Base-by-base conservation (phyloP, 192 early-diverging fungal species). In the Backusella macrospora region DNA sequence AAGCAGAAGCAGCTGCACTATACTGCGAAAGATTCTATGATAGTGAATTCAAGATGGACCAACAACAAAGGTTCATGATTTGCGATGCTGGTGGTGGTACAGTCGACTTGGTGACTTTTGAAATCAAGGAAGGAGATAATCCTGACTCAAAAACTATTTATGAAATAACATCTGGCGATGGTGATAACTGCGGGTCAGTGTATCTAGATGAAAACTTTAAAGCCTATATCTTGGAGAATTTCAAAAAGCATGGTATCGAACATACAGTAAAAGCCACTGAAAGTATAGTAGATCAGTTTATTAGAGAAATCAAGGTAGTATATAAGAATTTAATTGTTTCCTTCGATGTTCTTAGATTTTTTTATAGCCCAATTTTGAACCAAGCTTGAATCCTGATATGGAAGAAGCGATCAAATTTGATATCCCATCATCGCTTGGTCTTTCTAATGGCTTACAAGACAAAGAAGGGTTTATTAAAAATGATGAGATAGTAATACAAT, bases 61-160 rank as follows among this genome's bases (percentile, higher is more conserved):
- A n/a, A n/a, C n/a, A n/a, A n/a, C n/a, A n/a, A n/a, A n/a, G n/a
- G n/a, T n/a, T n/a, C n/a, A n/a, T n/a, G n/a, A n/a, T n/a, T n/a
- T n/a, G n/a, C n/a, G 83, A 85, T 72, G 80, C 81, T 26, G 83
- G 83, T 70, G 83, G 83, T 49, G 83, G 83, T 62, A 85, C 83
- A 40, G 83, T 85, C 8, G 83, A 85, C 78, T 65, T 85, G 38
- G 80, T 81, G 39, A 78, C 79, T 46, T 84, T 84, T 68, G 77
- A 81, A 47, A 79, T 84, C 47, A 69, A 71, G 34, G 78, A 76
- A 59, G 68, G 21, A 1, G 23, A 13, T 8, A 8, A 26, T 37
- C 73, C 72, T 42, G 46, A 68, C 23, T 46, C 49, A 6, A 73
- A 73, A 66, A 44, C 72, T 16, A 64, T 86, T 5, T 74, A 76